Evolutionary conservation across 2,329 filamentous ascomycete genomes (phyloP).

Genomic region (Coniochaeta sp.): DNA sequence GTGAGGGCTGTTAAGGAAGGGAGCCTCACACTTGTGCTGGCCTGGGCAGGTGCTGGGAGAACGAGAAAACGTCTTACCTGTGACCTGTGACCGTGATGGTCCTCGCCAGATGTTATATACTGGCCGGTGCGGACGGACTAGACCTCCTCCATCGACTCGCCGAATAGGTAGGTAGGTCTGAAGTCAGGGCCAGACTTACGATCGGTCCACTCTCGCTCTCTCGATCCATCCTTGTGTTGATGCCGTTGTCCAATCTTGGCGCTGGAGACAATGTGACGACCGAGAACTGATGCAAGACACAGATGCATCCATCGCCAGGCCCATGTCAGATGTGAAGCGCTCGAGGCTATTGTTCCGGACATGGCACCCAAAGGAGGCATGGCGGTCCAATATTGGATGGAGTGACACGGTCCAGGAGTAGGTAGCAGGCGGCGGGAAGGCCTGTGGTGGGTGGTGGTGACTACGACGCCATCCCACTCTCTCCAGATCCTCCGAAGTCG

Average conservation of each 20-base stretch:
- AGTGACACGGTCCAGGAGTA: neutral
- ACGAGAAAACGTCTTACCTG: neutral
- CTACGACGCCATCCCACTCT: neutral
- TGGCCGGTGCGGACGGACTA: neutral
- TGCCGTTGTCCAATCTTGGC: neutral
- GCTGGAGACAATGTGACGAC: neutral
- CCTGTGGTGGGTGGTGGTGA: neutral
- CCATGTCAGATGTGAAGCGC: neutral
- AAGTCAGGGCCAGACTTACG: neutral
- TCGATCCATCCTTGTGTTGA: neutral
- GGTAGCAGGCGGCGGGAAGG: neutral
- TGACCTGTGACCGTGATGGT: neutral
- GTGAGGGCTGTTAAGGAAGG: slow-evolving; percentile 2
- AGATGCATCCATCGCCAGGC: neutral
- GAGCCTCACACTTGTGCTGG: slow-evolving; percentile 3
- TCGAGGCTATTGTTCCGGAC: neutral
- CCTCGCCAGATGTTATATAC: neutral
- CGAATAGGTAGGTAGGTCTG: neutral
- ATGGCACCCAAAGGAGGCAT: neutral
- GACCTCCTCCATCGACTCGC: neutral
- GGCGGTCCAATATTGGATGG: neutral
- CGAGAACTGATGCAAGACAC: neutral
- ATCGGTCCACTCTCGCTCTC: neutral
- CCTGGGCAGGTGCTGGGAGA: slow-evolving; percentile 1
- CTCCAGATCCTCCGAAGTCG: neutral